Base-by-base conservation (phyloP, 768 basidiomycete genomes). In the Boletus sp. region DNA sequence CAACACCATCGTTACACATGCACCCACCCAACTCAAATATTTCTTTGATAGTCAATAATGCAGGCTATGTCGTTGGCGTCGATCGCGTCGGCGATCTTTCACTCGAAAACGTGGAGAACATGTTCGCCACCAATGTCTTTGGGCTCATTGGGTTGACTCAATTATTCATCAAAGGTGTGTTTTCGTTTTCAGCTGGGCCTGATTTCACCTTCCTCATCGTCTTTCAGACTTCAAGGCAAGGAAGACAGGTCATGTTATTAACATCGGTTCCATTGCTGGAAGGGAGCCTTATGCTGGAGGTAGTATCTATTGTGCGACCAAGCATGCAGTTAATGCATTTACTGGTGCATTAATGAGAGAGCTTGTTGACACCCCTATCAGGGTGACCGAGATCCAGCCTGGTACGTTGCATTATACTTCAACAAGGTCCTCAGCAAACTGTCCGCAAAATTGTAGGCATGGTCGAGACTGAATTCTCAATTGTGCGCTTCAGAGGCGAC, bases 361-460 rank as follows among this genome's bases (percentile, higher is more conserved):
- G 69, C 78, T 98, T 34, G 94, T 98, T 33, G 85, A 91, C 66
- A 97, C 95, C 15, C 85, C 85, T 19, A 93, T 99, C 64, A 81
- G 97, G 50, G 95, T 98, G 7, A 88, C 92, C 7, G 93, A 98
- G 73, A 88, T 99, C 51, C 90, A 93, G 66, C 97, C 96, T 30
- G 94, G 93, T 86, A 63, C 19, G 75, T 61, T 17, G 46, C 5
- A 1, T 30, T 33, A 10, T 35, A 13, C 23, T 15, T 17, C 30
- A 64, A 62, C 30, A 23, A 44, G 55, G 38, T 44, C 34, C 25
- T 34, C 13, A 6, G 10, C 8, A 37, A 33, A 51, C 30, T 29
- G n/a, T 44, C 41, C 47, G 29, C 41, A 51, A 47, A 29, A 51
- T 42, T 25, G 19, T 45, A 86, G 85, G 88, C 17, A 87, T 90